phyloP scores from a whole-genome alignment of 768 basidiomycete genomes.

The Rubroboletus pulcherrimus region DNA sequence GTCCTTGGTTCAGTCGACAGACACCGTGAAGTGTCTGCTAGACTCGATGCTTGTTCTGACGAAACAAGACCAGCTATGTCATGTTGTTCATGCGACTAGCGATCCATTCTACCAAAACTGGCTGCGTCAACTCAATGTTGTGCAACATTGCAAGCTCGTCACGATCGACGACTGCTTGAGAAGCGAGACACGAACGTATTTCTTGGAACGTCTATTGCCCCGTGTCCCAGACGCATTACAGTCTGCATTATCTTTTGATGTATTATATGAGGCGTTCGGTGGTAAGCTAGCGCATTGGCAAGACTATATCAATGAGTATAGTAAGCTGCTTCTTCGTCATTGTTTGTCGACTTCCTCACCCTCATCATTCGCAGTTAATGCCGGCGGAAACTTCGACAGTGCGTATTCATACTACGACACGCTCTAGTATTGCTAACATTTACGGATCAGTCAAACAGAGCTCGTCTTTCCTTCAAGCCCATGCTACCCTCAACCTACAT shows the following conservation, averaged over 20 bases:
- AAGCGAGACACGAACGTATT: slow-evolving; percentile 63
- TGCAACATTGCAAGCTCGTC: slow-evolving; percentile 84
- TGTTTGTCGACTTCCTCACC: background rate
- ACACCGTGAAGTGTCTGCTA: slow-evolving; percentile 79
- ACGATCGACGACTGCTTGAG: slow-evolving; percentile 80
- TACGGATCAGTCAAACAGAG: slow-evolving; percentile 60
- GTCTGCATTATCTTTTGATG: slow-evolving; percentile 60
- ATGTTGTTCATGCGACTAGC: slow-evolving; percentile 78
- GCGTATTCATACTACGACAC: slow-evolving; percentile 24
- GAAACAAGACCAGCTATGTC: slow-evolving; percentile 82
- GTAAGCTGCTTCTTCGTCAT: slow-evolving; percentile 31
- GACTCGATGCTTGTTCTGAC: slow-evolving; percentile 86
- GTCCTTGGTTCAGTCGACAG: slow-evolving; percentile 68
- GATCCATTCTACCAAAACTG: slow-evolving; percentile 85
- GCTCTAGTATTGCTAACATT: slow-evolving; percentile 5
- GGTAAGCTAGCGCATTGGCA: slow-evolving; percentile 83
- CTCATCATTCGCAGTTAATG: slow-evolving; percentile 52
- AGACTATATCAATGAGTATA: slow-evolving; percentile 73
- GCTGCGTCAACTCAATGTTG: slow-evolving; percentile 74
- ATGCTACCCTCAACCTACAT: slow-evolving; percentile 78
- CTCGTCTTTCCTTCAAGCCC: slow-evolving; percentile 83
- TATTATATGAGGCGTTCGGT: slow-evolving; percentile 74
- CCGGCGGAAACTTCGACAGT: slow-evolving; percentile 70
- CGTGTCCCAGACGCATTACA: slow-evolving; percentile 63
- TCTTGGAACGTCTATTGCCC: slow-evolving; percentile 60